Evolutionary conservation across 2,329 filamentous ascomycete genomes (phyloP).

Genomic region (Calonectria naviculata): DNA sequence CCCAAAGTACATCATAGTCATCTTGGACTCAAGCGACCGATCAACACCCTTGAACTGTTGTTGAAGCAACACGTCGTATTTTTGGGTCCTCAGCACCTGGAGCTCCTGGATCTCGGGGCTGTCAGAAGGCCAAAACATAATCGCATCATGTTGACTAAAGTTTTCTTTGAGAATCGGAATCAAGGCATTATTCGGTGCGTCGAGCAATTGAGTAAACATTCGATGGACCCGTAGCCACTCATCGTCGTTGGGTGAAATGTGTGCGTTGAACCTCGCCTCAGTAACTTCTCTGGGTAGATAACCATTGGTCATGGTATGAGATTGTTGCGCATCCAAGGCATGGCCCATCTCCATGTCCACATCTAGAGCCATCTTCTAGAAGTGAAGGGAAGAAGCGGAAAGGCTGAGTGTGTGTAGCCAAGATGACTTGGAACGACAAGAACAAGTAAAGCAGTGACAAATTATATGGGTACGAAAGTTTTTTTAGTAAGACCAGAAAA

Average conservation of each 20-base stretch:
- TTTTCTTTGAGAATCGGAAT: conserved; percentile 44
- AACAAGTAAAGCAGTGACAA: too few species aligned
- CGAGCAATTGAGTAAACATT: conserved; percentile 44
- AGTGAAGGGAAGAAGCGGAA: neutral
- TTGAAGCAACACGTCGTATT: conserved; percentile 44
- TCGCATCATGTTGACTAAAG: conserved; percentile 49
- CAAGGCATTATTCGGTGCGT: conserved; percentile 34
- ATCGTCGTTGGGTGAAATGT: conserved; percentile 36
- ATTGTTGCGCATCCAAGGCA: neutral
- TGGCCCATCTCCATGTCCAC: neutral
- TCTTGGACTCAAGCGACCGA: conserved; percentile 50
- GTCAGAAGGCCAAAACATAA: conserved; percentile 43
- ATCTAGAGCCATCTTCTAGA: neutral
- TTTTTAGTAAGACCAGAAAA: neutral
- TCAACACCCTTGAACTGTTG: conserved; percentile 43
- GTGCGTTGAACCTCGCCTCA: conserved; percentile 30
- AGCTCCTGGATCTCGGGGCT: conserved; percentile 41
- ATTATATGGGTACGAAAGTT: neutral
- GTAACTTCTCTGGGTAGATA: conserved; percentile 7
- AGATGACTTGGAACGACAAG: too few species aligned
- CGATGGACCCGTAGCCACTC: conserved; percentile 41
- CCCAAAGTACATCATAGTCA: conserved; percentile 60
- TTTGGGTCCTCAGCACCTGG: conserved; percentile 45
- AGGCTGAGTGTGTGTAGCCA: neutral
- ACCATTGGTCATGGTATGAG: neutral